A percentile compares a stretch with the other conserved stretches of the same genome.
phyloP scores from a whole-genome alignment of 495 filamentous ascomycete genomes.

The Aspergillus homomorphus region DNA sequence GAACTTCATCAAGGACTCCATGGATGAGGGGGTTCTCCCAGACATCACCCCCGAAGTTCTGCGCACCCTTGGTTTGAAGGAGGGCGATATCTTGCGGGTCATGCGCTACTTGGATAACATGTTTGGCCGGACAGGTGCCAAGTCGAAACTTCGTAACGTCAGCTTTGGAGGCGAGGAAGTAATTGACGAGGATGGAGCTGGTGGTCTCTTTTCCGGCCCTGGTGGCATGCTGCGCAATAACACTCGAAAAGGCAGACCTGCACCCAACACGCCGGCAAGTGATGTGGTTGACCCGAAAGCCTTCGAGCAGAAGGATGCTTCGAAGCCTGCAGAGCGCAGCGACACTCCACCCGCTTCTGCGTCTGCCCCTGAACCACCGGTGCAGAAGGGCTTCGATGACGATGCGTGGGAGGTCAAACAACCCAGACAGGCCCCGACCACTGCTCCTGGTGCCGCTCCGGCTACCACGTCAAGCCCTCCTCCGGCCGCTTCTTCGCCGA shows the following conservation, averaged over 20 bases:
- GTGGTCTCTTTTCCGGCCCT: constrained; percentile 87
- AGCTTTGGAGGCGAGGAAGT: constrained; percentile 59
- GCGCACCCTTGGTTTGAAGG: constrained; percentile 82
- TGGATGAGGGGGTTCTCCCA: constrained; percentile 87
- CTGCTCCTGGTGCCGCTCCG: constrained; percentile 27
- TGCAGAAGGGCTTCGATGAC: constrained; percentile 77
- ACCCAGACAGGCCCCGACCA: constrained; percentile 56
- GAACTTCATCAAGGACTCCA: constrained; percentile 83
- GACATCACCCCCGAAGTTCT: constrained; percentile 81
- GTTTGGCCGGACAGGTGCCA: constrained; percentile 60
- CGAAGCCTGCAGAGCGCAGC: constrained; percentile 45
- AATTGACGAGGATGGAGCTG: constrained; percentile 51
- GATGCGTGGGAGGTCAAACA: constrained; percentile 97
- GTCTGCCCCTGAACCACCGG: constrained; percentile 42
- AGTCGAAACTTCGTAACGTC: constrained; percentile 57
- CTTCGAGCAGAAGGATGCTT: constrained; percentile 61
- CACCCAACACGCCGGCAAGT: constrained; percentile 76
- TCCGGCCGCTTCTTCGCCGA: constrained; percentile 35
- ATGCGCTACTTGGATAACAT: constrained; percentile 86
- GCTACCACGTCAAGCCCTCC: constrained; percentile 31
- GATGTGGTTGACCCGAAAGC: constrained; percentile 85
- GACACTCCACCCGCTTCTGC: constrained; percentile 44
- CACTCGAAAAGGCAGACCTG: constrained; percentile 86
- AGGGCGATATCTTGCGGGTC: constrained; percentile 93
- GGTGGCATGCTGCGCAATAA: constrained; percentile 89